Evolutionary conservation across 192 early-diverging fungal species (phyloP), one percentile per base, ranked within the genome.

Genomic region (Coemansia sp.): DNA sequence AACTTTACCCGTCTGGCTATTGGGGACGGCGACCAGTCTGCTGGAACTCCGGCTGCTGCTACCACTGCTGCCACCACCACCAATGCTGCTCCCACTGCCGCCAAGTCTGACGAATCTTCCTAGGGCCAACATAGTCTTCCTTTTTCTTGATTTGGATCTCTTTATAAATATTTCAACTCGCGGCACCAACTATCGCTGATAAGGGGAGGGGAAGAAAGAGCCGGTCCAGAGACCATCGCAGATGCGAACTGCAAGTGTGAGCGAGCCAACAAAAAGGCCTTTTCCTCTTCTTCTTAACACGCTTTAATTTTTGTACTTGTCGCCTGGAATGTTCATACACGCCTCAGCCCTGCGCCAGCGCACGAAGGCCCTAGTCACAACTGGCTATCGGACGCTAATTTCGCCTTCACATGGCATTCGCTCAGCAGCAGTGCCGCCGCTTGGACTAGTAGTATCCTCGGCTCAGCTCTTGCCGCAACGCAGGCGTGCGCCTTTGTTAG

Each of bases 1-100:
- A 90, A 93, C 80, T 99, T 99, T 77, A 90, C 95, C 60, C 92
- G 80, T 46, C 58, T 45, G 55, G 80, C 80, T 6, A 57, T 82
- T 51, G 76, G 68, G 25, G 53, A 50, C 32, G 21, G 21, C 46
- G 60, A 60, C 63, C 14, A 55, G 29, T 12, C 34, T 7, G 36
- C 59, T 25, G 37, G 59, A 34, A 6, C 57, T 59, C 14, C 59
- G 10, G 29, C 59, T 31, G 27, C 51, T 15, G 11, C 51, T 55
- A 21, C 51, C 41, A 12, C 25, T 8, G 34, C 34, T 38, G 66
- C 55, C n/a, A 31, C 66, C 31, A 41, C 41, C 62, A 32, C 62
- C 23, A 41, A 36, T 41, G 23, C 62, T 31, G 41, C 41, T 42
- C 25, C 37, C 17, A 1, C 41, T 14, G 36, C 34, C 25, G 34